A percentile compares a stretch with the other conserved stretches of the same genome.
Evolutionary conservation across 306 rosid genomes (phyloP).

Genomic region (Begonia fuchsioides): DNA sequence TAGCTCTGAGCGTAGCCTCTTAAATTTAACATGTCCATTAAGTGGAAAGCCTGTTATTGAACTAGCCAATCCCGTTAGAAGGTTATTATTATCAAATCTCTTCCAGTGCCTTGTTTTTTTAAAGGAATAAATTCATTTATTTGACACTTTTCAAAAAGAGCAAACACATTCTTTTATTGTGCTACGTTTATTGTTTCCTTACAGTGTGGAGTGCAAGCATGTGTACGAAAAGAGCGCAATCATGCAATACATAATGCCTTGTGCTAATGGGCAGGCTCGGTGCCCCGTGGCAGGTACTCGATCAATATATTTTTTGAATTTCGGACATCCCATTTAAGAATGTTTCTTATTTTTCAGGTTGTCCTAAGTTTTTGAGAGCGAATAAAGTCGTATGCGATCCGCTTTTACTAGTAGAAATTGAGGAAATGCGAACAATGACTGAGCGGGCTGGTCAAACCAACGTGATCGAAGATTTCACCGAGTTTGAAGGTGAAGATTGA

Average conservation of each 20-base stretch:
- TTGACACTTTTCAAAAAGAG: background rate
- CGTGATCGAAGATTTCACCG: slow-evolving; percentile 52
- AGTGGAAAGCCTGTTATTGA: slow-evolving; percentile 68
- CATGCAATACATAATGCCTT: slow-evolving; percentile 27
- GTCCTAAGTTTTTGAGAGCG: slow-evolving; percentile 41
- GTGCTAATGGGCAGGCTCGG: slow-evolving; percentile 10
- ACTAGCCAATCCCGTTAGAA: slow-evolving; percentile 69
- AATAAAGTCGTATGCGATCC: slow-evolving; percentile 41
- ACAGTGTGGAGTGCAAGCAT: slow-evolving; percentile 63
- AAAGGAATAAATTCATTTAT: background rate
- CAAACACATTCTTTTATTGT: background rate
- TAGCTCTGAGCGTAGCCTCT: slow-evolving; percentile 49
- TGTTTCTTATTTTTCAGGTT: slow-evolving; percentile 31
- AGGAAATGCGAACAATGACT: slow-evolving; percentile 42
- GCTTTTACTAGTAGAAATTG: slow-evolving; percentile 42
- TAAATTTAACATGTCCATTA: slow-evolving; percentile 62
- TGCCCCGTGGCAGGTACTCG: slow-evolving; percentile 74
- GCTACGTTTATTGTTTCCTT: slow-evolving; percentile 10
- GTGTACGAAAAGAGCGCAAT: slow-evolving; percentile 48
- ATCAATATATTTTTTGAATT: slow-evolving; percentile 1
- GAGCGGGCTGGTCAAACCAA: slow-evolving; percentile 18
- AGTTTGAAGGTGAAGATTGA: slow-evolving; percentile 31
- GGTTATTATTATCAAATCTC: slow-evolving; percentile 31
- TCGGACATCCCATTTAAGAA: slow-evolving; percentile 3
- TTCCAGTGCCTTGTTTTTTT: slow-evolving; percentile 1